phyloP scores from a whole-genome alignment of 1,284 basidiomycete species.

The Irpex rosettiformis region DNA sequence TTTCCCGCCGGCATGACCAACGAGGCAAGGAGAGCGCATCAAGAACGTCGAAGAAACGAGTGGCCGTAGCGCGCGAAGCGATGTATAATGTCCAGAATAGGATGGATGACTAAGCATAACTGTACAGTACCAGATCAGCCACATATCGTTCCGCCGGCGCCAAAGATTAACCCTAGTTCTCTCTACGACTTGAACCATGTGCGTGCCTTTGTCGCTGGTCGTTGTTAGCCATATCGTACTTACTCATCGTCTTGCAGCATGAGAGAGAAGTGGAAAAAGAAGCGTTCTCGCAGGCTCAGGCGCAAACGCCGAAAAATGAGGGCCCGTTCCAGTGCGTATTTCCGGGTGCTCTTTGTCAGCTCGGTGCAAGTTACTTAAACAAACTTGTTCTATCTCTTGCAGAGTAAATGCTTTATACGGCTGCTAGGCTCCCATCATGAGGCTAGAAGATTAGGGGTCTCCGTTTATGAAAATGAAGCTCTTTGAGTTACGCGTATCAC shows the following conservation, averaged over 20 bases:
- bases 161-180: constrained; percentile 23
- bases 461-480: neutral
- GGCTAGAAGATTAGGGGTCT: neutral
- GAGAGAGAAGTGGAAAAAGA: constrained; percentile 94
- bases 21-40: neutral
- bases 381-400: constrained; percentile 8
- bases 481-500: neutral
- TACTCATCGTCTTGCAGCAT: constrained; percentile 39
- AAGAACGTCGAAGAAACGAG: constrained; percentile 10
- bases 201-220: constrained; percentile 15
- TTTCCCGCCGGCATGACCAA: constrained; percentile 33
- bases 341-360: neutral
- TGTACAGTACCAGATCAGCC: constrained; percentile 40
- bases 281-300: constrained; percentile 82
- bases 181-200: constrained; percentile 32
- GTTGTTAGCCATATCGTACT: constrained; percentile 10
- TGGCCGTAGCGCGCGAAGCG: neutral
- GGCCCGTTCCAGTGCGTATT: constrained; percentile 78
- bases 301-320: constrained; percentile 91
- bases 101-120: constrained; percentile 36
- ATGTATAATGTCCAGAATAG: constrained; percentile 5
- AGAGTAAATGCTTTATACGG: constrained; percentile 33
- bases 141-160: constrained; percentile 19
- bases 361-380: neutral
- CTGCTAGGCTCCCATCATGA: constrained; percentile 27